Base-by-base conservation (phyloP, 352 stramenopile species). In the Pythium dissimile region DNA sequence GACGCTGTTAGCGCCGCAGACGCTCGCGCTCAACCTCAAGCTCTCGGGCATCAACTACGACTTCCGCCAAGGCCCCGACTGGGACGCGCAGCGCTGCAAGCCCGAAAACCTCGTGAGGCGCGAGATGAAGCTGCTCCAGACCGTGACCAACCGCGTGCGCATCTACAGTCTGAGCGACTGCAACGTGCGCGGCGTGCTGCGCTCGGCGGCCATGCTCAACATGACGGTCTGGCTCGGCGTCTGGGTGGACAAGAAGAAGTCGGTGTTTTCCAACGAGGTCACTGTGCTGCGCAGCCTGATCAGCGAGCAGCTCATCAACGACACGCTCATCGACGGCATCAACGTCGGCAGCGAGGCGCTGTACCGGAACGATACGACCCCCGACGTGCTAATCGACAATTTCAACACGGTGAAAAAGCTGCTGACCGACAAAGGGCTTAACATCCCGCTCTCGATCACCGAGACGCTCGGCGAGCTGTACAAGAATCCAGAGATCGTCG, bases 31-130 rank as follows among this genome's bases (percentile, higher is more conserved):
- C 44, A 80, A 91, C 67, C 66, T 88, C 68, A 72, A 80, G 64
- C 74, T 93, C 51, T 87, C 86, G 48, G 84, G 84, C 7, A 66
- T 93, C 65, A 93, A 93, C 71, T 93, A 93, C 69, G 82, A 93
- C 66, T 62, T 89, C 49, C 84, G 84, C 31, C 77, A 84, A 31
- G 80, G 80, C 21, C 51, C 84, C 0, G 84, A 93, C 80, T 93
- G 80, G 80, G 84, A 87, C 48, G 5, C 71, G 4, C 62, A 66
- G 58, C 86, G 85, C 59, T 93, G 84, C 81, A 93, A 93, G 68
- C 50, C 43, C 30, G 39, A 59, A n/a, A 30, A 37, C 21, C 74
- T 65, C 46, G 78, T 93, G 48, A 67, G 62, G 8, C 30, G 66
- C 2, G 80, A 93, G 62, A 72, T 93, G 56, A 79, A 74, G 55